Percentiles rank a stretch among this genome's conserved stretches.
Conservation (phyloP, 2,329 filamentous ascomycete genomes). For the Venturia oleaginea region DNA sequence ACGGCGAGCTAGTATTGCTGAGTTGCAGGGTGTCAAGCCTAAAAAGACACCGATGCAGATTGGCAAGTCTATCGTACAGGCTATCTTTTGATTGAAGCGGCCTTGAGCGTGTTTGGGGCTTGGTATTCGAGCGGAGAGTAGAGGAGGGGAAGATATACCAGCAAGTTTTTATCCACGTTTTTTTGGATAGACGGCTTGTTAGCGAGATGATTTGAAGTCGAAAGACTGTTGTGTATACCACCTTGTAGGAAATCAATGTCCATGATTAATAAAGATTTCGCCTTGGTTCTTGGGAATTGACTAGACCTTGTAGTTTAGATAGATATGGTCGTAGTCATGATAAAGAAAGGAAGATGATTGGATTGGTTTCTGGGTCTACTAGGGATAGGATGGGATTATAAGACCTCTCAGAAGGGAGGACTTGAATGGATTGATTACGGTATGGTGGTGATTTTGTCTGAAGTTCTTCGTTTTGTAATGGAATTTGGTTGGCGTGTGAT, state of each 20-base stretch:
- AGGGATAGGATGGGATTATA: no score
- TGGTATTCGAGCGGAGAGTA: neutral
- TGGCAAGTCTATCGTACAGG: conserved; percentile 4
- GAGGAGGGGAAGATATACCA: neutral
- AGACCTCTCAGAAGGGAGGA: no score
- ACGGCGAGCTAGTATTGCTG: conserved; percentile 24
- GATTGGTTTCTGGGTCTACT: no score
- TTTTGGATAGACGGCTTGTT: neutral
- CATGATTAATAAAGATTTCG: neutral
- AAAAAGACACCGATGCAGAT: conserved; percentile 17
- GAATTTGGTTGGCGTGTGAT: no score
- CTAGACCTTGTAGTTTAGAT: no score
- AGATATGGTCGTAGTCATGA: no score
- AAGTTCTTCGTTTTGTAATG: no score
- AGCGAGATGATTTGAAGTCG: neutral
- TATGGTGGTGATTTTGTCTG: no score
- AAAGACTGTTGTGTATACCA: neutral
- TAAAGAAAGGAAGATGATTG: no score
- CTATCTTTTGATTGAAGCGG: conserved; percentile 10
- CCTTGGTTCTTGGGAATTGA: no score
- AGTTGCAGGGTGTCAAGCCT: conserved; percentile 24
- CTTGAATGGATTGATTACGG: no score
- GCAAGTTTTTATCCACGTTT: neutral
- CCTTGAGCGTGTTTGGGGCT: neutral
- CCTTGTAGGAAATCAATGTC: neutral